Base-by-base conservation (phyloP, 2,329 filamentous ascomycete species). In the Chrysosporium keratinophilum region DNA sequence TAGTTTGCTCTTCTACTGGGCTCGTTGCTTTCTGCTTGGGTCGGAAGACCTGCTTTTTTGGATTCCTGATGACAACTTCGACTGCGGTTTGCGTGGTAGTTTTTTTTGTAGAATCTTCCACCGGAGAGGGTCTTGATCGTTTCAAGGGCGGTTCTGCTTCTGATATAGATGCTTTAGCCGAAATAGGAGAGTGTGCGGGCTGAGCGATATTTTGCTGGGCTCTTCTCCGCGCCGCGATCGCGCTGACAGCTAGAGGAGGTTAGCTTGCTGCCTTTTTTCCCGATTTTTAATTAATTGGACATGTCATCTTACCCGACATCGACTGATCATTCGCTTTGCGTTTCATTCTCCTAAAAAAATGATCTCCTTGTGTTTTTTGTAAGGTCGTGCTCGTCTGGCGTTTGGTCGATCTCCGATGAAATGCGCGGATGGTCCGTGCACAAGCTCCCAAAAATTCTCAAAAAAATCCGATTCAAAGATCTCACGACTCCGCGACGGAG, bases 181-280 rank as follows among this genome's bases (percentile, higher is more conserved):
- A 40, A n/a, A 56, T 11, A 5, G 41, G 14, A n/a, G 31, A 33
- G 5, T 31, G 42, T 7, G 40, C 12, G 20, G 55, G 14, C 64
- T 65, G 45, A 61, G 58, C 50, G 65, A 64, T 57, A n/a, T 37
- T 51, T 20, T 48, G 50, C 33, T 68, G 66, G 50, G 67, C 64
- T 60, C 68, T 68, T 66, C 64, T 71, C 60, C 70, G 71, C 56
- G 70, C 70, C 28, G 71, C 71, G 57, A 73, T 59, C 43, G 70
- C 71, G 57, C 71, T 73, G 56, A 72, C 60, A n/a, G 57, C 54
- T 52, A 35, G 11, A 11, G 46, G 10, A 11, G 31, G 33, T 56
- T 44, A 54, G 48, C 44, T 31, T 23, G 5, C 1, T 15, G 41
- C 17, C n/a, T 23, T 19, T 17, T n/a, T 14, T 37, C 37, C 20